Evolutionary conservation across 2,329 filamentous ascomycete genomes (phyloP).

Genomic region (Samsoniella hepiali): DNA sequence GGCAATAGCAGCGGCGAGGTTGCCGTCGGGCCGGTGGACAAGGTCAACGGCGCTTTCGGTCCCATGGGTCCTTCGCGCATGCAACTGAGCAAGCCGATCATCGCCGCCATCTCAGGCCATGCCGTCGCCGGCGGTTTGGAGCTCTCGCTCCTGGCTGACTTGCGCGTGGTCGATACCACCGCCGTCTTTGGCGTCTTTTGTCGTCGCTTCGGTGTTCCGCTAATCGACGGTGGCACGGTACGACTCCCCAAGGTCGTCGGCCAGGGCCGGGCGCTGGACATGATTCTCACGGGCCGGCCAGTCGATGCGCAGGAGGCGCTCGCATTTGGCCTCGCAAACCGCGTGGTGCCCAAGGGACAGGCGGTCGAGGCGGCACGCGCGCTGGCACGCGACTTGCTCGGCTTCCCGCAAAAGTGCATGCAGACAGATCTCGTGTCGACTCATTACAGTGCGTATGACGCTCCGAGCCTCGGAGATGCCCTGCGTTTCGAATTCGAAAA

Average conservation of each 20-base stretch:
- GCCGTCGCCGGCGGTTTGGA: constrained; percentile 54
- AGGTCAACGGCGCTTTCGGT: constrained; percentile 29
- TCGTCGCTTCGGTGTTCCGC: constrained; percentile 39
- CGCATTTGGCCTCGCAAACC: constrained; percentile 49
- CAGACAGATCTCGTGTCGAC: constrained; percentile 45
- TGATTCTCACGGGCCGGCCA: constrained; percentile 52
- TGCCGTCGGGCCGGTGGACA: constrained; percentile 17
- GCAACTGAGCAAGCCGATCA: constrained; percentile 48
- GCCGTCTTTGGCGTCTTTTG: constrained; percentile 55
- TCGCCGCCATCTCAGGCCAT: constrained; percentile 48
- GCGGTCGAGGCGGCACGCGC: constrained; percentile 46
- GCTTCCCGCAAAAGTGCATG: constrained; percentile 52
- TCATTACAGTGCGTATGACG: constrained; percentile 49
- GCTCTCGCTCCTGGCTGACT: constrained; percentile 49
- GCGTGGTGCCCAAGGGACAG: constrained; percentile 49
- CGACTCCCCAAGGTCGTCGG: constrained; percentile 50
- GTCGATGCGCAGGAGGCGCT: constrained; percentile 49
- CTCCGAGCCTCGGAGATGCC: constrained; percentile 48
- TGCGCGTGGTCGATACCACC: constrained; percentile 51
- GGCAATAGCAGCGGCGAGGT: constrained; percentile 18
- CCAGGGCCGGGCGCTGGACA: constrained; percentile 51
- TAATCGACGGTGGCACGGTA: constrained; percentile 46
- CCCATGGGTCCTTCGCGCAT: constrained; percentile 53
- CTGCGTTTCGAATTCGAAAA: constrained; percentile 45
- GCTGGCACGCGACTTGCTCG: constrained; percentile 44